These are phyloP conservation scores for Penicillium taxi DNA, from an alignment of 495 filamentous ascomycete genomes.

Conservation along the genomic window DNA sequence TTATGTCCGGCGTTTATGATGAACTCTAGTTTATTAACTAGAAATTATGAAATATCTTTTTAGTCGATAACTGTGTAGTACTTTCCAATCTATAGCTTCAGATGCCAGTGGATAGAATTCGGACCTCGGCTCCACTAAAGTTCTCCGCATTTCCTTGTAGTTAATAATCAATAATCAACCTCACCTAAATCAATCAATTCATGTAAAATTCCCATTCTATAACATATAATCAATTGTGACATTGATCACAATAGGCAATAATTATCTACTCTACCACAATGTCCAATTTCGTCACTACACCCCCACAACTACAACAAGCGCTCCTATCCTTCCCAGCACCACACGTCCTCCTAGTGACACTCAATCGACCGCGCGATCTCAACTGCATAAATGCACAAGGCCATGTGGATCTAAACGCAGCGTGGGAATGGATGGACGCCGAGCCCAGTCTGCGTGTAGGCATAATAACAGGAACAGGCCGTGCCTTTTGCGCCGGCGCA, in stretches of 20 bases:
- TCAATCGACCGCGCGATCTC: conserved; percentile 40
- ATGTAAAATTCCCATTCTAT: too few relatives aligned
- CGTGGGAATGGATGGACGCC: conserved; percentile 51
- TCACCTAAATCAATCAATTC: background rate
- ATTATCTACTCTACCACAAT: conserved; percentile 8
- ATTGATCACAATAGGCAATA: background rate
- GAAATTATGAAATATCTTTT: too few relatives aligned
- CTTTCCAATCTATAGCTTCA: too few relatives aligned
- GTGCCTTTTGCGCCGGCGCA: conserved; percentile 53
- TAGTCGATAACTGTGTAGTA: too few relatives aligned
- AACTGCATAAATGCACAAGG: conserved; percentile 45
- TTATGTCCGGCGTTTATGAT: conserved; percentile 15
- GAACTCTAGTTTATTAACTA: too few relatives aligned
- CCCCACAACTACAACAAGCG: conserved; percentile 30
- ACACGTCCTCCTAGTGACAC: conserved; percentile 43
- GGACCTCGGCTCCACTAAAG: conserved; percentile 26
- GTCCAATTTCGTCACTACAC: conserved; percentile 26
- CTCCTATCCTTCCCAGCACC: conserved; percentile 39
- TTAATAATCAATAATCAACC: conserved; percentile 2
- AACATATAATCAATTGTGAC: background rate
- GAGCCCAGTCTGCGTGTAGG: conserved; percentile 48
- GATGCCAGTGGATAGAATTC: too few relatives aligned
- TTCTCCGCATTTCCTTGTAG: conserved; percentile 24
- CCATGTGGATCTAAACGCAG: conserved; percentile 43
- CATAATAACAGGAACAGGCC: conserved; percentile 48